Percentiles rank a stretch among this genome's conserved stretches.
These are phyloP conservation scores for Trametes maxima DNA, from an alignment of 768 basidiomycete genomes.

Conservation along the genomic window DNA sequence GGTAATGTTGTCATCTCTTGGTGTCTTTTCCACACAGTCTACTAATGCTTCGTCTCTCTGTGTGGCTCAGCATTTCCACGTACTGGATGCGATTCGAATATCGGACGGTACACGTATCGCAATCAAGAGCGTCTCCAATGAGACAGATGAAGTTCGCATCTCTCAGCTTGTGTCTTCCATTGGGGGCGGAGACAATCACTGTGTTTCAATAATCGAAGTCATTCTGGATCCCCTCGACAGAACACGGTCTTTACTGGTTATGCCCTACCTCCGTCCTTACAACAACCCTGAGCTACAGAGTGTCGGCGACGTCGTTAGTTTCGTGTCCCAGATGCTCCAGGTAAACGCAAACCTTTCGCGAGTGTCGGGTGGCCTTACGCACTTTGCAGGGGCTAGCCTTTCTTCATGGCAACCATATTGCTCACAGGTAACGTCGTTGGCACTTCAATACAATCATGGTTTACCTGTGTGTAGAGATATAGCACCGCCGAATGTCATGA, in stretches of 20 bases:
- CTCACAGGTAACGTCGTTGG: constrained; percentile 23
- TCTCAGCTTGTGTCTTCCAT: constrained; percentile 16
- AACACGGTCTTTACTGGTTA: constrained; percentile 25
- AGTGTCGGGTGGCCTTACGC: background rate
- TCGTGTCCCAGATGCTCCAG: constrained; percentile 24
- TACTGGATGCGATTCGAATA: constrained; percentile 24
- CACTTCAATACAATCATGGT: constrained; percentile 1
- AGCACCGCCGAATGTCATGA: constrained; percentile 26
- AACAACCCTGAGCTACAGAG: constrained; percentile 30
- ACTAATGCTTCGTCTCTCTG: too few relatives aligned
- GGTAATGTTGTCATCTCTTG: too few relatives aligned
- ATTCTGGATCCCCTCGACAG: constrained; percentile 22
- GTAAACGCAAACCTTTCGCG: background rate
- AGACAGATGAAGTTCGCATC: constrained; percentile 20
- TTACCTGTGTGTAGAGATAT: constrained; percentile 10
- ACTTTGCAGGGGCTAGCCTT: constrained; percentile 26
- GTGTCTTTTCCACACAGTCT: too few relatives aligned
- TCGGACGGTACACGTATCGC: constrained; percentile 17
- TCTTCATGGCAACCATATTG: constrained; percentile 27
- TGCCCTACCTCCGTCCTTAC: constrained; percentile 30
- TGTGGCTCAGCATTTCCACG: background rate
- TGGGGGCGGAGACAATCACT: constrained; percentile 27
- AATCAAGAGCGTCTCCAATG: constrained; percentile 13
- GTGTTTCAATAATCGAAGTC: too few relatives aligned
- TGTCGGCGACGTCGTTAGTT: constrained; percentile 26